Base-by-base conservation (phyloP, 257 asterid genomes). In the Salvia rosmarinus region DNA sequence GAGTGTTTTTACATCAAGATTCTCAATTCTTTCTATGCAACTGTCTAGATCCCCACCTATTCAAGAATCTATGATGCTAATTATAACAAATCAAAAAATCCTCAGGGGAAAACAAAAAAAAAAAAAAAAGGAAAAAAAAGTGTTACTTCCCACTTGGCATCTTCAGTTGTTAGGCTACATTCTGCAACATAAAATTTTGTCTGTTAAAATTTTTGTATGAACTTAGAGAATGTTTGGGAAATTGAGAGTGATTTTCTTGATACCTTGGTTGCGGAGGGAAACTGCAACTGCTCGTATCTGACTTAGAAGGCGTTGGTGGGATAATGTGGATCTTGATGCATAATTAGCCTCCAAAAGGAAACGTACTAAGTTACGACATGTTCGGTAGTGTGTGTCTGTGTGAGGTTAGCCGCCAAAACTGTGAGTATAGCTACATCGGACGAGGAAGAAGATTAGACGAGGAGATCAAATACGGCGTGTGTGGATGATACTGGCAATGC, bases 401-500 rank as follows among this genome's bases (percentile, higher is more conserved):
- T n/a, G n/a, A 75, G 74, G 87, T 86, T 82, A 85, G 88, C 67
- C 50, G 71, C 64, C 83, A 57, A 75, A 77, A 43, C n/a, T 57
- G 28, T 44, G 60, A 68, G 59, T 87, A 82, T 88, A n/a, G n/a
- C 80, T 78, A 84, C 91, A 86, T 84, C 96, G 86, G 95, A 73
- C 16, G 74, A 40, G 34, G 67, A 60, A 57, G 14, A 42, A 42
- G 34, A 62, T 78, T 77, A 79, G 83, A 68, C 44, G 50, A 72
- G 28, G n/a, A n/a, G 42, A 44, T 13, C 7, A 13, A 6, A 8
- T 3, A 42, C 10, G 13, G 7, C 7, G 19, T 67, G 56, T 13
- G 32, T 11, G 13, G n/a, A 70, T 37, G 13, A 21, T 21, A 0
- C 13, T 21, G 55, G 9, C 34, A 7, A 58, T 9, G 55, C 57